Conservation (phyloP, 2,329 filamentous ascomycete species). For the Juglanconis oblonga region DNA sequence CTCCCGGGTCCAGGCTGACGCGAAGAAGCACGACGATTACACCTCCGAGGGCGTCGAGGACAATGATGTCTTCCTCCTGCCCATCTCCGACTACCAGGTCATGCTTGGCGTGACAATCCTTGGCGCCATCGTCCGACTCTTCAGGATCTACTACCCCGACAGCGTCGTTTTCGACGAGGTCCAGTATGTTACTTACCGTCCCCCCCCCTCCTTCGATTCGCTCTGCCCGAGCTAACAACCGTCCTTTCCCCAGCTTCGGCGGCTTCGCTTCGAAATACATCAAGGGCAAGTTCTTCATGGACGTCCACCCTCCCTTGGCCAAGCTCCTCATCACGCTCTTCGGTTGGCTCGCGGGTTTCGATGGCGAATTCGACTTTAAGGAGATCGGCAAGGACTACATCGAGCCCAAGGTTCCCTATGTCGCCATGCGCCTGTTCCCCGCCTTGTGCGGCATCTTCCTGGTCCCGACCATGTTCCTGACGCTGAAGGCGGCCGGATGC, state of each 20-base stretch:
- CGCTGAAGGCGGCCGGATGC: slow-evolving; percentile 86
- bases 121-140: slow-evolving; percentile 78
- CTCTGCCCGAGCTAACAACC: background rate
- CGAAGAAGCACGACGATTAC: slow-evolving; percentile 53
- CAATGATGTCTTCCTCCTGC: slow-evolving; percentile 88
- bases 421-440: slow-evolving; percentile 93
- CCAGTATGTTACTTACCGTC: slow-evolving; percentile 63
- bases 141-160: slow-evolving; percentile 92
- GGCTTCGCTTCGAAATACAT: slow-evolving; percentile 99
- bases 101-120: slow-evolving; percentile 71
- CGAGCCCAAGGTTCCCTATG: slow-evolving; percentile 91
- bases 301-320: slow-evolving; percentile 95
- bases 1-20: slow-evolving; percentile 13
- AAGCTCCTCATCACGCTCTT: slow-evolving; percentile 96
- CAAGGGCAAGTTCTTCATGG: slow-evolving; percentile 99
- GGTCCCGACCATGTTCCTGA: slow-evolving; percentile 91
- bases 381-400: slow-evolving; percentile 99
- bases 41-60: slow-evolving; percentile 78
- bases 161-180: slow-evolving; percentile 99
- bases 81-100: slow-evolving; percentile 77
- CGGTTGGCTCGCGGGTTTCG: slow-evolving; percentile 91
- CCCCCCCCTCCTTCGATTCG: slow-evolving; percentile 1
- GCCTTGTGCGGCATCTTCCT: slow-evolving; percentile 85
- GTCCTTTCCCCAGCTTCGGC: slow-evolving; percentile 68
- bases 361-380: slow-evolving; percentile 97